A percentile compares a stretch with the other conserved stretches of the same genome.
Evolutionary conservation across 2,329 filamentous ascomycete genomes (phyloP).

Genomic region (Grosmannia serpens): DNA sequence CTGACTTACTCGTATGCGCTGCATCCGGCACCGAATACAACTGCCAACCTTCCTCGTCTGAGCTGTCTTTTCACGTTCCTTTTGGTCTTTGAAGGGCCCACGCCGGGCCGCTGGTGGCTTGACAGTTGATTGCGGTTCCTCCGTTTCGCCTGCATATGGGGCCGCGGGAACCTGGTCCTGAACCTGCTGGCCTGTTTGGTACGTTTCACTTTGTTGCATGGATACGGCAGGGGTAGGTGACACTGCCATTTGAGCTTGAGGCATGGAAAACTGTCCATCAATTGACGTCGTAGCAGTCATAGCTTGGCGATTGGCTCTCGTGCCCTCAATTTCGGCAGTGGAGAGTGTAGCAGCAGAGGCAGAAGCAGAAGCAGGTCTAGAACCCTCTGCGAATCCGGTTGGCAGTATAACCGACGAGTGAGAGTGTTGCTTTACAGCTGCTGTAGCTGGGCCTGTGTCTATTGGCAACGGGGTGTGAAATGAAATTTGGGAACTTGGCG

Average conservation of each 20-base stretch:
- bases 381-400: not conserved
- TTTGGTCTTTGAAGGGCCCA: conserved; percentile 43
- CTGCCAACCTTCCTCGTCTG: conserved; percentile 45
- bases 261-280: not conserved
- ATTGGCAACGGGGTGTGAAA: no score
- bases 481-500: not conserved
- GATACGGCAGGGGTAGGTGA: no score
- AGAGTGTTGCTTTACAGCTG: no score
- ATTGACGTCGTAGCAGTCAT: not conserved
- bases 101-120: conserved; percentile 29
- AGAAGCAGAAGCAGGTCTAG: no score
- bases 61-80: conserved; percentile 40
- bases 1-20: conserved; percentile 46
- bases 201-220: no score
- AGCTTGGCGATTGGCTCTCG: not conserved
- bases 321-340: not conserved
- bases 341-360: not conserved
- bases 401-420: not conserved
- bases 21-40: conserved; percentile 50
- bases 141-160: not conserved
- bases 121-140: conserved; percentile 10
- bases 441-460: no score
- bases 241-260: no score
- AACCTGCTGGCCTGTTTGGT: not conserved
- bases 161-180: not conserved